Evolutionary conservation across 805 yeast genomes (phyloP), one percentile per base, ranked within the genome.

Genomic region (Candida wancherniae): DNA sequence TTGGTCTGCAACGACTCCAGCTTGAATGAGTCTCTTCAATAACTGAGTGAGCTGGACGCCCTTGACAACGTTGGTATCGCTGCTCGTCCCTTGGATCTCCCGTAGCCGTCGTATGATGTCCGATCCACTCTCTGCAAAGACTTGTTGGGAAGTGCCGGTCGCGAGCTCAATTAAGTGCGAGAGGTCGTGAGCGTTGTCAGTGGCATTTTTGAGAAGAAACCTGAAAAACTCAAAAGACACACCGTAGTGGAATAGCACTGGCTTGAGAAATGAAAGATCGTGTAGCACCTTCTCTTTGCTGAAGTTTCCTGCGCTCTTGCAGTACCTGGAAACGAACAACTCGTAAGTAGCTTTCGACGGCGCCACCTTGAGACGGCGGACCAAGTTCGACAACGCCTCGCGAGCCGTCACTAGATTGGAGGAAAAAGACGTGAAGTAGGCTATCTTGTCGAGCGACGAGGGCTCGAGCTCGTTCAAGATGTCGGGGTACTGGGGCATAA

Each of bases 181-280:
- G 21, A 61, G 47, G n/a, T 60, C 66, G 18, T 36, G 42, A 2
- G 37, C 31, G 24, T 47, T 47, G 12, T 45, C 39, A 8, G 59
- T 48, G 2, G 44, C 36, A 19, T 45, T 36, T 12, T 39, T 33
- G 21, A 58, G 34, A 12, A 60, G 36, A 9, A 57, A 34, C 15
- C 39, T 29, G 23, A 61, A 48, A 9, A 45, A 24, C 2, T 40
- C 30, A 2, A 38, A 29, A 9, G 42, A 45, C 20, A 55, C 34
- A 5, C 36, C 40, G 12, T 40, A 29, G 28, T 57, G 58, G 34
- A 55, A 55, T n/a, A 61, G 30, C 3, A 50, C 47, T 5, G 56
- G 45, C 34, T 61, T 61, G 18, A 58, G 40, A 14, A 31, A 27
- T 6, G 49, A 16, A 19, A 61, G 45, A 8, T 53, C 55, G 14